Evolutionary conservation across 2,329 filamentous ascomycete species (phyloP), one percentile per base, ranked within the genome.

Genomic region (Alternaria gansuensis): DNA sequence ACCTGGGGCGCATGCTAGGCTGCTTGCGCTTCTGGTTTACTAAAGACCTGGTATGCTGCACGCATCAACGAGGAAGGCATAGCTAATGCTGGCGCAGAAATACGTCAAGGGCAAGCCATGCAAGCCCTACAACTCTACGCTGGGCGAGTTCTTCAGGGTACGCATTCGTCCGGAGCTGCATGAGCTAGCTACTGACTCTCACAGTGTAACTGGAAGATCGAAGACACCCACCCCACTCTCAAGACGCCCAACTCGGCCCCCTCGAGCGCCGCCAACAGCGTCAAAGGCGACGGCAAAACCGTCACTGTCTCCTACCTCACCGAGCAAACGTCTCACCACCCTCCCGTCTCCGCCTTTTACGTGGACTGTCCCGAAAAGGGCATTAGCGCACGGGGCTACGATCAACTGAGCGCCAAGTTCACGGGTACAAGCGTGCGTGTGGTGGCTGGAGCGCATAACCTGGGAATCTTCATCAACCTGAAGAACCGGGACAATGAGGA

Each of bases 81-180:
- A 68, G 66, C 72, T 71, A 50, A 71, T 43, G 26, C 36, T n/a
- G 14, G 43, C 51, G 41, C 59, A 88, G 85, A 99, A 99, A 86
- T 99, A 98, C 74, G 92, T 96, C 77, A 98, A 98, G 82, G 94
- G 94, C 60, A 96, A 93, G 82, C 95, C 95, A 41, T 98, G 94
- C 87, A 99, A 99, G 80, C 95, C 95, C 10, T 99, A 99, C 82
- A 99, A 99, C 80, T 97, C 93, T 46, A 93, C 93, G 34, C 81
- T 99, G 50, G 95, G 95, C 65, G 95, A 99, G 81, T 99, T 99
- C 81, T 99, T 99, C 81, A 87, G 93, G 81, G 91, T 93, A 82
- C 72, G 88, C 37, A 33, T 5, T 39, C 28, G 6, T 5, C 21
- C 24, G 10, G 39, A 21, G 14, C 41, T 11, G 5, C 11, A 26